Conservation (phyloP, 179 eudicot genomes). For the Sideroxylon spinosum region DNA sequence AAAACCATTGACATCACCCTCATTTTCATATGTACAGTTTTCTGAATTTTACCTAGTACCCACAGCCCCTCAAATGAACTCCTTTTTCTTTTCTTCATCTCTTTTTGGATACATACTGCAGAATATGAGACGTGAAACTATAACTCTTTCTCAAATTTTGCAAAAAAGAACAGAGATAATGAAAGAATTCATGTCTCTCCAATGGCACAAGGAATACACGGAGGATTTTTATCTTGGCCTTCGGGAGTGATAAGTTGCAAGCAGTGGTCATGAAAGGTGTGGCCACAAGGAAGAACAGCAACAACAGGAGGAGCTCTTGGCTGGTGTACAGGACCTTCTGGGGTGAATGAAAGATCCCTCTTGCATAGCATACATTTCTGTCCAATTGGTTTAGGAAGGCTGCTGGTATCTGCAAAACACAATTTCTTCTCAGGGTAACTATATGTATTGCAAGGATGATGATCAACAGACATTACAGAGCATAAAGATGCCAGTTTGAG, state of each 20-base stretch:
- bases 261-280: constrained; percentile 70
- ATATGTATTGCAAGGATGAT: not conserved
- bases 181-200: constrained; percentile 32
- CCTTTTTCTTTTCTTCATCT: not conserved
- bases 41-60: not conserved
- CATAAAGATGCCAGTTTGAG: not conserved
- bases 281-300: constrained; percentile 71
- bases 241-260: constrained; percentile 46
- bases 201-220: constrained; percentile 75
- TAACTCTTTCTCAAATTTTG: not conserved
- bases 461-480: not conserved
- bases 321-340: constrained; percentile 48
- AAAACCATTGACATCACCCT: not conserved
- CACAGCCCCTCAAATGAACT: not conserved
- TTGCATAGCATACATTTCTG: constrained; percentile 56
- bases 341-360: constrained; percentile 57
- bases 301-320: constrained; percentile 42
- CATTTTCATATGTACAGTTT: constrained; percentile 14
- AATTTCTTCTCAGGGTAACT: not conserved
- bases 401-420: constrained; percentile 32
- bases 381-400: constrained; percentile 36
- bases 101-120: not conserved
- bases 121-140: not conserved
- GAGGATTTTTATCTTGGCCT: constrained; percentile 49
- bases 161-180: not conserved